Evolutionary conservation across 805 yeast species (phyloP), one percentile per base, ranked within the genome.

Genomic region (Candida silvatica): DNA sequence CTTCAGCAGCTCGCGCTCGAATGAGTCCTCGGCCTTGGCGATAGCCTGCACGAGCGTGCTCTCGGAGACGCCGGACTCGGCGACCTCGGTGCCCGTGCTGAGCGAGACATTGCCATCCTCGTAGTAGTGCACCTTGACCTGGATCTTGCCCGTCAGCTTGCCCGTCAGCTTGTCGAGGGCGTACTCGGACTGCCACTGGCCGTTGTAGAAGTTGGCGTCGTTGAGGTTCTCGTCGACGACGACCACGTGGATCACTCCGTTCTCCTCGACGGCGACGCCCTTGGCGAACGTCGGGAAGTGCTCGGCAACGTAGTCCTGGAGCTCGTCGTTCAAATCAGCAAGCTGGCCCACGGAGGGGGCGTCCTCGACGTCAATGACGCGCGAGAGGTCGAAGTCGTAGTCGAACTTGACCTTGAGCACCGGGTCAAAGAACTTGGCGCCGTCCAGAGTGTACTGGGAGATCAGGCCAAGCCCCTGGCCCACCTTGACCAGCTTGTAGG

Each of bases 21-120:
- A 69, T 26, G 62, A 54, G 37, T 71, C 67, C 58, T 88, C 97
- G 9, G 70, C 50, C 20, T 54, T 54, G 35, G 66, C 61, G 43
- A 86, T 80, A 26, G 62, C 53, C 37, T 68, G 59, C 25, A 76
- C 58, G 3, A 59, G 49, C 3, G 52, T 54, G 3, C 37, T 37
- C 2, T 46, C 36, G 6, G 42, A 41, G 3, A 44, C 42, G 31
- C 36, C 30, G n/a, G 49, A 36, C 17, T 56, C 59, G 5, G 46
- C 48, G 1, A 70, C 45, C 4, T 49, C 46, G 38, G 66, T 62
- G 6, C 43, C 42, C 2, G 77, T 64, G 41, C 72, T 76, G 49
- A 92, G 71, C 35, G 90, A 70, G 15, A 90, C 97, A 51, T 90
- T 90, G 20, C 98, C 98, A 47, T 90, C 97, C 60, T 90, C 98